Base-by-base conservation (phyloP, 208 protist species). In the Trichomonas gallinae region DNA sequence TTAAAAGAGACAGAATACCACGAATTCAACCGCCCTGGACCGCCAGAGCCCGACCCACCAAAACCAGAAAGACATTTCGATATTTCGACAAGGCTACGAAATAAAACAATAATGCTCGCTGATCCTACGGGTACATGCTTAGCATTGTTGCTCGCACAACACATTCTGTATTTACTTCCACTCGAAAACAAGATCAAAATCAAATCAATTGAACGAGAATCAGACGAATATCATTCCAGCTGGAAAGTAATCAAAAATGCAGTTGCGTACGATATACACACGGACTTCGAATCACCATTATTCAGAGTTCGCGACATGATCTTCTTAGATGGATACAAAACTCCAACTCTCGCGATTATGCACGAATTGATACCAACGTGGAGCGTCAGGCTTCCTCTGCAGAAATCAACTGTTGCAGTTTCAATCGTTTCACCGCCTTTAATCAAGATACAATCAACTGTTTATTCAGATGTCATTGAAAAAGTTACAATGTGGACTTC, bases 1-100 rank as follows among this genome's bases (percentile, higher is more conserved):
- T 44, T 93, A 11, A 42, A 93, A 93, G 87, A 93, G 51, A 93
- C 87, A 2, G 87, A 93, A 93, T 93, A 48, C 51, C 87, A 93
- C 15, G 15, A 38, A 51, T 93, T 93, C 31, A 72, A 72, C 58
- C 11, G 58, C 11, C 58, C 58, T 72, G 58, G 58, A 17, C 58
- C 58, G 26, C 58, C 58, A 72, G 58, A 72, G 58, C 58, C 58
- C 2, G 58, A 72, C 26, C 58, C 58, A 26, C 58, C 58, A 8
- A 72, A 72, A 72, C 58, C 58, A 72, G 87, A 93, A 40, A 4
- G 15, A 17, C 8, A 42, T 38, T 34, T 34, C 15, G 36, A 51
- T 34, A 21, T n/a, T n/a, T 51, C 44, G 0, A 48, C 44, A 9
- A 48, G 87, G 6, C 9, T 93, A 38, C 40, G 87, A 6, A n/a